Evolutionary conservation across 768 basidiomycete species (phyloP), one percentile per base, ranked within the genome.

Genomic region (Strobilomyces confusus): DNA sequence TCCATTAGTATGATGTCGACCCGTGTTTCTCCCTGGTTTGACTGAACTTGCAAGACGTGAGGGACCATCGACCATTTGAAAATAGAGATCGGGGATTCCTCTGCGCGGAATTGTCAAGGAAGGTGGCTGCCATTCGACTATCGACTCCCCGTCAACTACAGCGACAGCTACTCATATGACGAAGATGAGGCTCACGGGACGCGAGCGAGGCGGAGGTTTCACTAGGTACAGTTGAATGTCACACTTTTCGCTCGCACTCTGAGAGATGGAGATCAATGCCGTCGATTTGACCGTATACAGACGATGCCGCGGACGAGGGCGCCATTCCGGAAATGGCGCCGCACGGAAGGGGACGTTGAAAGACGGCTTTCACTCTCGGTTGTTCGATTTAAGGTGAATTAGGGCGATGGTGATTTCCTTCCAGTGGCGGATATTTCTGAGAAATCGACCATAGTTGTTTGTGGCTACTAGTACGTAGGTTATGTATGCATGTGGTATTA

Each of bases 1-100:
- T n/a, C n/a, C n/a, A n/a, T n/a, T n/a, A 63, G 30, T 67, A 67
- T 45, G 61, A 68, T 15, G 66, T 78, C 48, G 60, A 13, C 30
- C 49, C 5, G 76, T 75, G 73, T 58, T 73, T 5, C 36, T 71
- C 22, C 51, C 59, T 11, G 72, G 69, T 22, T 59, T 72, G 36
- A 44, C 53, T 12, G 57, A 62, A 44, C 38, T 64, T 8, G 62
- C 59, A 2, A 23, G 32, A 45, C 59, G 64, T 9, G 26, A 55
- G 9, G 58, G n/a, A n/a, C n/a, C n/a, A n/a, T n/a, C n/a, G 61
- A 33, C 56, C 64, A 1, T 37, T 67, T 20, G 52, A 58, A 30
- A n/a, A 14, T 6, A n/a, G 38, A 33, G 64, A 66, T 32, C 43
- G 56, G 2, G 40, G 23, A 22, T 5, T 52, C 20, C 58, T 62